Evolutionary conservation across 148 eudicot species (phyloP), one percentile per base, ranked within the genome.

Genomic region (Vaccinium vitisidaea): DNA sequence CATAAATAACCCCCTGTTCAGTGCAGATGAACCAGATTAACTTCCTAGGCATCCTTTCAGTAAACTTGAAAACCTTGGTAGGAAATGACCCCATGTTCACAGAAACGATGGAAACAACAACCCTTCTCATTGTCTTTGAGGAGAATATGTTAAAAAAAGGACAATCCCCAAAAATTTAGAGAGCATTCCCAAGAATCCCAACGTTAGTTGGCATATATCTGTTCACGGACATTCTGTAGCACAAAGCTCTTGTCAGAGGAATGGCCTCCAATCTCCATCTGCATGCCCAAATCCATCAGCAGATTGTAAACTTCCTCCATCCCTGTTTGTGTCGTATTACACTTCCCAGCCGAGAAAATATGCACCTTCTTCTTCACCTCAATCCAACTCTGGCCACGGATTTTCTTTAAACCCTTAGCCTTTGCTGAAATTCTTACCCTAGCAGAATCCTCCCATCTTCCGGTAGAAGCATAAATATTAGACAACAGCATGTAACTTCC

Each of bases 371-470:
- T 93, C 75, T 89, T 87, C 67, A 91, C 88, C 89, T 90, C 92
- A 52, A 93, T 91, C 95, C 92, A 93, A 83, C 92, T 93, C 43
- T 87, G 88, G 9, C 93, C 93, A 16, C 90, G 83, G 27, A 80
- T 78, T 88, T 93, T 93, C 88, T 75, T 89, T 59, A 89, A 76
- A 85, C 93, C 93, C 54, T 69, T 88, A 50, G 85, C 82, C 88
- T 81, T 91, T 12, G 91, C 92, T 43, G 84, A 88, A 25, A 89
- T 43, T 85, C 95, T 89, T 75, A 89, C 89, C 53, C 82, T 89
- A 55, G 95, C 93, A 80, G 91, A 89, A 82, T 93, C 95, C 69
- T 89, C 89, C 93, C 93, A 93, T 85, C 81, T 89, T 69, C 91
- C 95, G 58, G 67, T 87, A 63, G 87, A 85, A 61, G 95, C 91